A percentile compares a stretch with the other conserved stretches of the same genome.
phyloP scores from a whole-genome alignment of 2,329 filamentous ascomycete species.

The Pestalotiopsis sp. region DNA sequence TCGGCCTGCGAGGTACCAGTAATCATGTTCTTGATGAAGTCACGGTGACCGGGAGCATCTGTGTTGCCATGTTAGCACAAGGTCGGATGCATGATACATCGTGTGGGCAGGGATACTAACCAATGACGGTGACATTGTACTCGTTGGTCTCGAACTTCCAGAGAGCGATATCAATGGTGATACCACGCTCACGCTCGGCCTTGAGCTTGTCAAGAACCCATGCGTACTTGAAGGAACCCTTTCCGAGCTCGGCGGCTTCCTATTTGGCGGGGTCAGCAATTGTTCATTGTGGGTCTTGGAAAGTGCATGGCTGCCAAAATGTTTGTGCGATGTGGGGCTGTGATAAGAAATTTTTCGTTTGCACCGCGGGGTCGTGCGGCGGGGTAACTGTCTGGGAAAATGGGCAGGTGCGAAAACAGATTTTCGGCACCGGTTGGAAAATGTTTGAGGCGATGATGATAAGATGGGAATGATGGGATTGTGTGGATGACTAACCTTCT shows the following conservation, averaged over 20 bases:
- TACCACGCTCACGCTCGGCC: slow-evolving; percentile 99
- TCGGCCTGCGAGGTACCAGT: slow-evolving; percentile 99
- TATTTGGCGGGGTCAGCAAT: slow-evolving; percentile 36
- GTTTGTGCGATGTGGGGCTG: not conserved
- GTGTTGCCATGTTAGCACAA: slow-evolving; percentile 8
- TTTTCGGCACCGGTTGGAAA: slow-evolving; percentile 17
- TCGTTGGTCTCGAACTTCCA: slow-evolving; percentile 99
- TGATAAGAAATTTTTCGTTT: slow-evolving; percentile 5
- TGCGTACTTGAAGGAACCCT: slow-evolving; percentile 99
- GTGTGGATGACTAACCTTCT: slow-evolving; percentile 75
- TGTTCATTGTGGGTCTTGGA: not conserved
- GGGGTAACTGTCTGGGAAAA: slow-evolving; percentile 18
- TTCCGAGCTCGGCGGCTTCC: slow-evolving; percentile 99
- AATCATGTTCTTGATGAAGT: slow-evolving; percentile 99
- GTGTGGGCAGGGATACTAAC: slow-evolving; percentile 48
- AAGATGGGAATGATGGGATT: not conserved
- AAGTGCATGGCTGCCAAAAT: not conserved
- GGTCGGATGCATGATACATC: not conserved
- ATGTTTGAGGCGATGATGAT: not conserved
- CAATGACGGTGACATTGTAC: slow-evolving; percentile 98
- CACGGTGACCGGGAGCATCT: slow-evolving; percentile 99
- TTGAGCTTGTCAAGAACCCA: slow-evolving; percentile 99
- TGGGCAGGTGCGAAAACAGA: slow-evolving; percentile 22
- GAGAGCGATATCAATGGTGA: slow-evolving; percentile 99
- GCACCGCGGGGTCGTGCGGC: slow-evolving; percentile 15